Conservation (phyloP, 2,329 filamentous ascomycete genomes). For the Exserohilum rostratum region DNA sequence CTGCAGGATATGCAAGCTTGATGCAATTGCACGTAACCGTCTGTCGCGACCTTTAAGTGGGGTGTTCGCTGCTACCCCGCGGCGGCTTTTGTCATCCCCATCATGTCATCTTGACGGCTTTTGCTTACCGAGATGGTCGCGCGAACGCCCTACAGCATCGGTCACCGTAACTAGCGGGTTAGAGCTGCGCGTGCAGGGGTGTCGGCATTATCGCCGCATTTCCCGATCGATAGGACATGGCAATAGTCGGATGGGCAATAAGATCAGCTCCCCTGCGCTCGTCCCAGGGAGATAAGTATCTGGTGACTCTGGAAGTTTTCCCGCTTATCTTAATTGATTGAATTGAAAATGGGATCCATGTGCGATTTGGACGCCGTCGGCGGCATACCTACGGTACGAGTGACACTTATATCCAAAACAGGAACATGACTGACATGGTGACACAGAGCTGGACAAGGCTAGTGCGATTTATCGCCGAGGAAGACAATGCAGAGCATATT, state of each 20-base stretch:
- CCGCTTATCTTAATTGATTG: too few relatives aligned
- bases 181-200: not conserved
- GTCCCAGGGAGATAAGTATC: not conserved
- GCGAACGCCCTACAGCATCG: not conserved
- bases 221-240: slow-evolving; percentile 5
- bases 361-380: not conserved
- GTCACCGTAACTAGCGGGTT: not conserved
- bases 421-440: not conserved
- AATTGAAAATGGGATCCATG: slow-evolving; percentile 2
- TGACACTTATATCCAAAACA: not conserved
- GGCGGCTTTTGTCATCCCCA: slow-evolving; percentile 13
- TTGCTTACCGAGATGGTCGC: too few relatives aligned
- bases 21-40: not conserved
- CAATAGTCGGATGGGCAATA: not conserved
- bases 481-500: slow-evolving; percentile 21
- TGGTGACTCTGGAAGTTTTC: not conserved
- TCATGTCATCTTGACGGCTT: not conserved
- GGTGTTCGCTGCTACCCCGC: slow-evolving; percentile 15
- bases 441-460: slow-evolving; percentile 19
- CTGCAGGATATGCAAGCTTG: not conserved
- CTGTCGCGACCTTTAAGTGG: slow-evolving; percentile 7
- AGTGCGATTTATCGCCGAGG: slow-evolving; percentile 23
- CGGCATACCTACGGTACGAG: slow-evolving; percentile 8
- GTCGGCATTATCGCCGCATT: not conserved
- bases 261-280: not conserved